These are phyloP conservation scores for Sphenostylis stenocarpa DNA, from an alignment of 306 rosid species.

Conservation along the genomic window DNA sequence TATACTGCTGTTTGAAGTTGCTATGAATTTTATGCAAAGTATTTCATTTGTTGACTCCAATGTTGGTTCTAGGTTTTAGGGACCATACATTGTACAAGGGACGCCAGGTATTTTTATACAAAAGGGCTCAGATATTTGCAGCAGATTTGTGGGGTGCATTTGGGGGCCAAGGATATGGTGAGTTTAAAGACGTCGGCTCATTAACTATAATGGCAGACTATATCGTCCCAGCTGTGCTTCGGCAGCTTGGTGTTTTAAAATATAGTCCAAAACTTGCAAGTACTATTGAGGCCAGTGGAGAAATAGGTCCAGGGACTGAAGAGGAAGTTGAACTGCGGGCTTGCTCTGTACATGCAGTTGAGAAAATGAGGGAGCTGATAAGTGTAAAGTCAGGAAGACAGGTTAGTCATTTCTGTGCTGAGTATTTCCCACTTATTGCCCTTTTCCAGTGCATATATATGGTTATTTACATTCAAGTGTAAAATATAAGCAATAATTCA, in stretches of 20 bases:
- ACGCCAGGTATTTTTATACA: slow-evolving; percentile 84
- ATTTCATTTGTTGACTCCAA: slow-evolving; percentile 35
- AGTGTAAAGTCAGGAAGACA: slow-evolving; percentile 69
- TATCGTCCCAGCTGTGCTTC: slow-evolving; percentile 93
- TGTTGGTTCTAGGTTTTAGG: slow-evolving; percentile 65
- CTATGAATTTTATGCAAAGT: neutral
- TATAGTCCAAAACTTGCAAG: slow-evolving; percentile 67
- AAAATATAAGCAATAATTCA: neutral
- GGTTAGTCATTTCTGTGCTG: slow-evolving; percentile 41
- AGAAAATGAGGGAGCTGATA: slow-evolving; percentile 87
- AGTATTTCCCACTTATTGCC: neutral
- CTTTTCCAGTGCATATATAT: neutral
- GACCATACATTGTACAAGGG: slow-evolving; percentile 96
- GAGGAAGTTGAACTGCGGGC: slow-evolving; percentile 98
- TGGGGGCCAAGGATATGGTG: slow-evolving; percentile 74
- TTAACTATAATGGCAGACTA: slow-evolving; percentile 96
- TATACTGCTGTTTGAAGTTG: slow-evolving; percentile 10
- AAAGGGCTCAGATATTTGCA: slow-evolving; percentile 96
- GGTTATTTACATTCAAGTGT: neutral
- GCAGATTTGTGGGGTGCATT: slow-evolving; percentile 97
- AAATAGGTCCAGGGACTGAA: slow-evolving; percentile 90
- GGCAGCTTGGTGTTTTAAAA: slow-evolving; percentile 80
- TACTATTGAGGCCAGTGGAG: slow-evolving; percentile 64
- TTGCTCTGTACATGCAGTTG: slow-evolving; percentile 90
- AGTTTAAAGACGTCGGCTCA: slow-evolving; percentile 74